These are phyloP conservation scores for Apiospora rasikravindrae DNA, from an alignment of 2,329 filamentous ascomycete genomes.

Conservation along the genomic window DNA sequence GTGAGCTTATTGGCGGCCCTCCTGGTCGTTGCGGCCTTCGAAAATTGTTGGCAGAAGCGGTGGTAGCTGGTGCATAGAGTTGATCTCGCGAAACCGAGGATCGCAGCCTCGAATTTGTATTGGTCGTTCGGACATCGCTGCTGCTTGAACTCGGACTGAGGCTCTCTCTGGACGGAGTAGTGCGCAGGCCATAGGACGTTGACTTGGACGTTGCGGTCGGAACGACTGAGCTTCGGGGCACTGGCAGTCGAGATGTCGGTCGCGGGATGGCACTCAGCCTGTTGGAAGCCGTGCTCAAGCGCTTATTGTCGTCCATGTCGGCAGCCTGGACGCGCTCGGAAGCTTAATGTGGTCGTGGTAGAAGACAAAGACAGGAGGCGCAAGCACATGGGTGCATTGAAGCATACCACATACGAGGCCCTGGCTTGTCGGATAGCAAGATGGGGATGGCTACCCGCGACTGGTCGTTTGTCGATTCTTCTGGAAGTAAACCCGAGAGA, in stretches of 20 bases:
- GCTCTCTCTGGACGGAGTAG: slow-evolving; percentile 23
- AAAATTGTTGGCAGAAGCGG: slow-evolving; percentile 9
- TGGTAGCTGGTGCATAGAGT: slow-evolving; percentile 29
- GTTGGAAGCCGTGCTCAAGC: slow-evolving; percentile 21
- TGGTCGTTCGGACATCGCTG: slow-evolving; percentile 24
- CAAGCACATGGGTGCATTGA: slow-evolving; percentile 14
- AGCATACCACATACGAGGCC: background rate
- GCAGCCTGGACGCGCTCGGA: background rate
- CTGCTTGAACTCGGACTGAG: slow-evolving; percentile 26
- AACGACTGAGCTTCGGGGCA: slow-evolving; percentile 34
- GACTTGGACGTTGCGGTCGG: slow-evolving; percentile 25
- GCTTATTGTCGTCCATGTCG: slow-evolving; percentile 19
- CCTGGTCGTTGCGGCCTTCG: slow-evolving; percentile 32
- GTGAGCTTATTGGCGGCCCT: slow-evolving; percentile 31
- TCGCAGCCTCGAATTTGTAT: slow-evolving; percentile 32
- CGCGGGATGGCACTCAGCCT: slow-evolving; percentile 35
- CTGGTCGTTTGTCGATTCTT: slow-evolving; percentile 5
- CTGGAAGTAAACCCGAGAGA: background rate
- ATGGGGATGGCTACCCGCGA: background rate
- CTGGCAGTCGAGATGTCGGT: slow-evolving; percentile 39
- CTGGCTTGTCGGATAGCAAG: background rate
- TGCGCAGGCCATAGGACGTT: slow-evolving; percentile 24
- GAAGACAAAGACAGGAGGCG: slow-evolving; percentile 14
- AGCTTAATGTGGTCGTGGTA: slow-evolving; percentile 6
- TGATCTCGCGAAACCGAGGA: slow-evolving; percentile 35